Evolutionary conservation across 805 yeast genomes (phyloP).

Genomic region (Isabelozyma rhagii): DNA sequence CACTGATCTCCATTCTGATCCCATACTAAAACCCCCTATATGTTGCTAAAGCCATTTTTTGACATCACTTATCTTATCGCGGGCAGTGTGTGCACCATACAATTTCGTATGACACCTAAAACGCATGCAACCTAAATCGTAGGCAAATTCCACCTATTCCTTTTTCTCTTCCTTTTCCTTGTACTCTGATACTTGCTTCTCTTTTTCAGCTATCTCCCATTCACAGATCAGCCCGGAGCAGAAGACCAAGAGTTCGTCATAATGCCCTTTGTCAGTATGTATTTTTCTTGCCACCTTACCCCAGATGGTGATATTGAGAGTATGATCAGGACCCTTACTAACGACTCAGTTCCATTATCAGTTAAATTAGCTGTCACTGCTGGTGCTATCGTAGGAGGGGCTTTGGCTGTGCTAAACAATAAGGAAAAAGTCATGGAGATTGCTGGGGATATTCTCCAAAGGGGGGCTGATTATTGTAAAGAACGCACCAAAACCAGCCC

Average conservation of each 20-base stretch:
- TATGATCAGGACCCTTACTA: slow-evolving; percentile 3
- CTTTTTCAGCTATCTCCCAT: too few species aligned
- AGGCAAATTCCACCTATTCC: background rate
- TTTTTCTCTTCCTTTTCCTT: background rate
- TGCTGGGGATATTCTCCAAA: slow-evolving; percentile 24
- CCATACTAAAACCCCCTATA: background rate
- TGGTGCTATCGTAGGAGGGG: slow-evolving; percentile 34
- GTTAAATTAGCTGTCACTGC: slow-evolving; percentile 28
- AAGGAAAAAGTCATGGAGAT: slow-evolving; percentile 25
- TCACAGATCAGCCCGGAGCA: background rate
- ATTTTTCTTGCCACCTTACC: background rate
- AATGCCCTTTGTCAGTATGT: slow-evolving; percentile 10
- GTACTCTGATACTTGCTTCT: background rate
- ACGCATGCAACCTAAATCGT: background rate
- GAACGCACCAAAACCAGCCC: slow-evolving; percentile 1
- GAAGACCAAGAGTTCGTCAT: background rate
- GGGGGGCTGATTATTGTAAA: slow-evolving; percentile 28
- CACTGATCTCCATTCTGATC: too few species aligned
- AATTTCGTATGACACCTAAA: background rate
- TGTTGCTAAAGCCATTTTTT: background rate
- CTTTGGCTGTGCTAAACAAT: slow-evolving; percentile 26
- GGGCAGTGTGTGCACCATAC: background rate
- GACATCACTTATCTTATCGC: background rate
- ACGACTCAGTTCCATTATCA: slow-evolving; percentile 27
- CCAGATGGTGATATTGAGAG: background rate